These are phyloP conservation scores for Tylopilus rubrobrunneus DNA, from an alignment of 768 basidiomycete species.

Conservation along the genomic window DNA sequence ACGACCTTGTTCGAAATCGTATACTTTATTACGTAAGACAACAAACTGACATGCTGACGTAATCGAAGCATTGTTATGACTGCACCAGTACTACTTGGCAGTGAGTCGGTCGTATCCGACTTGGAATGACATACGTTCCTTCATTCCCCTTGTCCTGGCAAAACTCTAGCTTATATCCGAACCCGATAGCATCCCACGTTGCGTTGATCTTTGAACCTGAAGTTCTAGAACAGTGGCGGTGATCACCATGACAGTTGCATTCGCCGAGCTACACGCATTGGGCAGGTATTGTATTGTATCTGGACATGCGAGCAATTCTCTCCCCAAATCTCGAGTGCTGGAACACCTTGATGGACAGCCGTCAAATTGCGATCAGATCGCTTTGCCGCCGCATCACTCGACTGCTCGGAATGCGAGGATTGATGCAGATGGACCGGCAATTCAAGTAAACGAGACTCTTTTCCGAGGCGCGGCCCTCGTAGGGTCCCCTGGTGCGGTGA, in stretches of 20 bases:
- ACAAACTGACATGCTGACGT: slow-evolving; percentile 2
- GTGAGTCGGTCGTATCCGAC: background rate
- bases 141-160: background rate
- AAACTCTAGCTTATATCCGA: background rate
- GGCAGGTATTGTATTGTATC: slow-evolving; percentile 4
- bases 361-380: slow-evolving; percentile 25
- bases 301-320: slow-evolving; percentile 12
- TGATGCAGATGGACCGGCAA: slow-evolving; percentile 10
- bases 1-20: background rate
- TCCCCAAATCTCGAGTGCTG: slow-evolving; percentile 6
- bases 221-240: slow-evolving; percentile 10
- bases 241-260: slow-evolving; percentile 18
- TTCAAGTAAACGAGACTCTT: slow-evolving; percentile 32
- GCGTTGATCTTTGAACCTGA: slow-evolving; percentile 11
- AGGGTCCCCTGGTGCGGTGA: slow-evolving; percentile 8
- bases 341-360: slow-evolving; percentile 8
- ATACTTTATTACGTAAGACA: slow-evolving; percentile 10
- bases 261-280: slow-evolving; percentile 18
- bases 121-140: background rate
- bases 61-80: background rate
- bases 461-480: slow-evolving; percentile 26
- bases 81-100: background rate
- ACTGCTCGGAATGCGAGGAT: slow-evolving; percentile 17
- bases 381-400: slow-evolving; percentile 5
- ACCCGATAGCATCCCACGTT: slow-evolving; percentile 1